Evolutionary conservation across 495 filamentous ascomycete species (phyloP).

Genomic region (Podospora pseudocomata): DNA sequence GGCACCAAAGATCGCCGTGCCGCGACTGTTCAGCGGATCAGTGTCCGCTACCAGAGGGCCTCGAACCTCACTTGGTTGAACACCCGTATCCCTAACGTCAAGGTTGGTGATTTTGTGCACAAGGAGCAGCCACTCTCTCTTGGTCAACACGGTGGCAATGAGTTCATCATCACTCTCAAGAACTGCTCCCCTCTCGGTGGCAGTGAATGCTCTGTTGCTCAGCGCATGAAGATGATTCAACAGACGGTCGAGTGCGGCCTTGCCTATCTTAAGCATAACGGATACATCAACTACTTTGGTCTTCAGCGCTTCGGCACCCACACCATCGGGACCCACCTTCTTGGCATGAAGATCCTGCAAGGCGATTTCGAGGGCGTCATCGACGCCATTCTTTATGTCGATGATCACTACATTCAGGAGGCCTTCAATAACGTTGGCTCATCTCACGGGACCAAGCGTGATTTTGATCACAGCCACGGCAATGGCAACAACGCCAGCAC

Average conservation of each 20-base stretch:
- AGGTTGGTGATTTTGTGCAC: slow-evolving; percentile 76
- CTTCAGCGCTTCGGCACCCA: slow-evolving; percentile 92
- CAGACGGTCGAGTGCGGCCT: slow-evolving; percentile 40
- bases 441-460: not conserved
- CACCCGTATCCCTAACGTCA: slow-evolving; percentile 54
- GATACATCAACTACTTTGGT: slow-evolving; percentile 96
- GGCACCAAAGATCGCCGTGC: slow-evolving; percentile 93
- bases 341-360: slow-evolving; percentile 80
- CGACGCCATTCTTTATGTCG: slow-evolving; percentile 62
- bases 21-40: slow-evolving; percentile 81
- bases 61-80: slow-evolving; percentile 63
- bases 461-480: slow-evolving; percentile 1
- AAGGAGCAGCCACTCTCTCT: slow-evolving; percentile 65
- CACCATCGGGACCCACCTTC: slow-evolving; percentile 69
- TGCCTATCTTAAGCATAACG: slow-evolving; percentile 57
- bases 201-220: slow-evolving; percentile 37
- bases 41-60: slow-evolving; percentile 61
- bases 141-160: slow-evolving; percentile 81
- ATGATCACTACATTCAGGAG: slow-evolving; percentile 30
- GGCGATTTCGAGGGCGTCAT: slow-evolving; percentile 76
- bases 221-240: slow-evolving; percentile 37
- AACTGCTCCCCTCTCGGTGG: slow-evolving; percentile 65
- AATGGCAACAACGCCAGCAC: slow-evolving; percentile 5
- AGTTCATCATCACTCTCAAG: slow-evolving; percentile 85
- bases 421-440: slow-evolving; percentile 16